A percentile compares a stretch with the other conserved stretches of the same genome.
phyloP scores from a whole-genome alignment of 2,329 filamentous ascomycete genomes.

The Trichophyton schoenleinii region DNA sequence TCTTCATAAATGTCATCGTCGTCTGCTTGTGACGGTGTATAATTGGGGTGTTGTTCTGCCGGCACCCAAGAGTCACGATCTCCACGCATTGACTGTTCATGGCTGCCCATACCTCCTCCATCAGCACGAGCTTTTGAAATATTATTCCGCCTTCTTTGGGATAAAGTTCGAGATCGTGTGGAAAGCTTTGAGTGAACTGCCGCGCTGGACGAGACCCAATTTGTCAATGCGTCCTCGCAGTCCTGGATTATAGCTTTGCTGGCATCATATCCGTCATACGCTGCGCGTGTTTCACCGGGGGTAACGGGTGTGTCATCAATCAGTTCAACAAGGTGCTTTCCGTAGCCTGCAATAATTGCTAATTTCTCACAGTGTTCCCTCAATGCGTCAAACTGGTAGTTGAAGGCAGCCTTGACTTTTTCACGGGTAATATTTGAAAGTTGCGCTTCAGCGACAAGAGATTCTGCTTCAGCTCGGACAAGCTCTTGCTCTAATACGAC shows the following conservation, averaged over 20 bases:
- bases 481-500: conserved; percentile 97
- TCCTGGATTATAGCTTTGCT: conserved; percentile 99
- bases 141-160: conserved; percentile 66
- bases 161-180: conserved; percentile 73
- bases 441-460: conserved; percentile 95
- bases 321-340: conserved; percentile 94
- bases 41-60: conserved; percentile 45
- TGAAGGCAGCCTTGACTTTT: conserved; percentile 97
- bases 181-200: conserved; percentile 80
- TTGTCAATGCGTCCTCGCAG: conserved; percentile 91
- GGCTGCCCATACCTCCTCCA: conserved; percentile 67
- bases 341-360: conserved; percentile 92
- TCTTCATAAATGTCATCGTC: conserved; percentile 27
- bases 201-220: conserved; percentile 88
- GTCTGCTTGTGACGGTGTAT: conserved; percentile 33
- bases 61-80: conserved; percentile 73
- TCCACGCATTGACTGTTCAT: conserved; percentile 66
- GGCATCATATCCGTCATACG: conserved; percentile 95
- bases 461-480: conserved; percentile 94
- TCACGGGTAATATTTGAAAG: conserved; percentile 98
- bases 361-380: conserved; percentile 97
- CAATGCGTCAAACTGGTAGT: conserved; percentile 94
- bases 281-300: conserved; percentile 85
- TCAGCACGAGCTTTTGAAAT: conserved; percentile 48
- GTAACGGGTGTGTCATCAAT: conserved; percentile 96